Evolutionary conservation across 176 grass and related monocot species (phyloP).

Genomic region (Sorghum bicolor): Sorghum_bicolor_NCBIv3 NC_012875.2:58002001-58002500

Average conservation of each 20-base stretch:
- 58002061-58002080: conserved; percentile 2
- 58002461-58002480: conserved; percentile 84
- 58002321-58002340: conserved; percentile 85
- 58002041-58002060: neutral
- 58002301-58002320: conserved; percentile 74
- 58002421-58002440: conserved; percentile 36
- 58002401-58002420: conserved; percentile 28
- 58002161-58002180: conserved; percentile 15
- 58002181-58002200: conserved; percentile 15
- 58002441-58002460: conserved; percentile 60
- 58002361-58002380: conserved; percentile 81
- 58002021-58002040: conserved; percentile 22
- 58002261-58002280: neutral
- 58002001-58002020: conserved; percentile 2
- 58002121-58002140: conserved; percentile 1
- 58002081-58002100: neutral
- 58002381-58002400: conserved; percentile 85
- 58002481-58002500: conserved; percentile 86
- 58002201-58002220: conserved; percentile 9
- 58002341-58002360: conserved; percentile 84
- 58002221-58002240: conserved; percentile 11
- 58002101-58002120: conserved; percentile 3
- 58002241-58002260: neutral
- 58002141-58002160: conserved; percentile 5
- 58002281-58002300: conserved; percentile 31